Percentiles rank a stretch among this genome's conserved stretches.
These are phyloP conservation scores for Geotrichum candidum DNA, from an alignment of 1,139 yeast species.

Conservation along the genomic window DNA sequence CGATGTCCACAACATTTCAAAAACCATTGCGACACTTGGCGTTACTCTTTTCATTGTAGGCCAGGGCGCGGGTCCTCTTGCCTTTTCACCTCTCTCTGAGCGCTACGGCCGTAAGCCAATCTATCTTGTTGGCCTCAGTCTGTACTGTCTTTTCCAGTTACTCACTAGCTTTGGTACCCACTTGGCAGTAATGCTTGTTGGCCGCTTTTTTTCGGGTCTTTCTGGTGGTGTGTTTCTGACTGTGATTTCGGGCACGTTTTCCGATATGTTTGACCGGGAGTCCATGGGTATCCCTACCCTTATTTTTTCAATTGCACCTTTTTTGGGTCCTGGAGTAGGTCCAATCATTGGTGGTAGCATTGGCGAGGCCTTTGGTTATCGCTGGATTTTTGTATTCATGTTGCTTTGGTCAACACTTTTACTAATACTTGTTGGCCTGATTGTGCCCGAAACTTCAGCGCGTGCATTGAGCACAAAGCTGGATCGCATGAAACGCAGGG, in stretches of 20 bases:
- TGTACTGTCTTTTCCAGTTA: slow-evolving; percentile 59
- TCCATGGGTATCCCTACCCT: slow-evolving; percentile 66
- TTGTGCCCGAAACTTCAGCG: slow-evolving; percentile 68
- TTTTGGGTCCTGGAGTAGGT: slow-evolving; percentile 70
- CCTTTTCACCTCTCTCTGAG: slow-evolving; percentile 71
- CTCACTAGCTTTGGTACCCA: slow-evolving; percentile 61
- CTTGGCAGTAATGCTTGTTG: slow-evolving; percentile 54
- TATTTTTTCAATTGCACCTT: slow-evolving; percentile 62
- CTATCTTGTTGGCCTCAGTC: slow-evolving; percentile 50
- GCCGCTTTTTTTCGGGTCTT: slow-evolving; percentile 63
- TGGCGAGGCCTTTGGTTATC: slow-evolving; percentile 46
- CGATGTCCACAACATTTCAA: slow-evolving; percentile 45
- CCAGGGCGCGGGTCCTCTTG: slow-evolving; percentile 60
- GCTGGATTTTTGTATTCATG: slow-evolving; percentile 61
- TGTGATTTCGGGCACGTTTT: slow-evolving; percentile 68
- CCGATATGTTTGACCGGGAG: slow-evolving; percentile 54
- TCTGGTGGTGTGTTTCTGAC: slow-evolving; percentile 65
- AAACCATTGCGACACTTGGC: slow-evolving; percentile 56
- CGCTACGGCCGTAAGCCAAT: slow-evolving; percentile 66
- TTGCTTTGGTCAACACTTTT: slow-evolving; percentile 60
- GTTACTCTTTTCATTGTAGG: slow-evolving; percentile 65
- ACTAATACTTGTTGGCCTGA: slow-evolving; percentile 41
- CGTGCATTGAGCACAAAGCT: slow-evolving; percentile 51
- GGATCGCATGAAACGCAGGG: slow-evolving; percentile 61
- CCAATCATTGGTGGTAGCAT: slow-evolving; percentile 68